Evolutionary conservation across 176 grass and related monocot species (phyloP), one percentile per base, ranked within the genome.

Genomic region (Lolium rigidum): DNA sequence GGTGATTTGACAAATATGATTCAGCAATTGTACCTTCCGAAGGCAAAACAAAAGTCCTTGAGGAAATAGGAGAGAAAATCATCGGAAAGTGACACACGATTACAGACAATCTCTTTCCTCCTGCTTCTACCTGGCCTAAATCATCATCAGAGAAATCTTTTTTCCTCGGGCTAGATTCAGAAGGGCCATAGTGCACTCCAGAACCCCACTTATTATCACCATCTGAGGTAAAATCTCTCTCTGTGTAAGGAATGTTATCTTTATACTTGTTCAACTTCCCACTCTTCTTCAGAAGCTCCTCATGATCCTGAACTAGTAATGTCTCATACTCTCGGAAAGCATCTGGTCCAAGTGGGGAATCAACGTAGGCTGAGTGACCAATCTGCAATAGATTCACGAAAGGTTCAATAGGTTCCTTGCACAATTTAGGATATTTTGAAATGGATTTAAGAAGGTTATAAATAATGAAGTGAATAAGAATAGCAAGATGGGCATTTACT

Each of bases 291-390:
- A 92, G 46, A 82, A 98, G 90, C 63, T 96, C 94, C 74, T 98
- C 92, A 80, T 92, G 88, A 74, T 98, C 97, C 94, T 98, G 97
- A 79, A 89, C 48, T 49, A 96, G 92, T 76, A 99, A 92, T 43
- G 87, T 81, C 74, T 99, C 88, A n/a, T 99, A 96, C 86, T 99
- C 94, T 49, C 82, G 92, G 64, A 96, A 99, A 54, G 97, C 97
- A 82, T 99, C 97, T 88, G 97, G 92, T 51, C 97, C 97, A 26
- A 99, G 92, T 6, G 97, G 97, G 64, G 92, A 99, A 89, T 96
- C 92, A 77, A 90, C 58, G 21, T 92, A 89, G 46, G 90, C 86
- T 37, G 94, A 96, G 28, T 99, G 94, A 67, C 94, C 89, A 82
- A 93, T 84, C 97, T 96, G 90, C 81, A 89, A 84, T 49, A 90